A percentile compares a stretch with the other conserved stretches of the same genome.
Conservation (phyloP, 306 rosid genomes). For the Sindora glabra region DNA sequence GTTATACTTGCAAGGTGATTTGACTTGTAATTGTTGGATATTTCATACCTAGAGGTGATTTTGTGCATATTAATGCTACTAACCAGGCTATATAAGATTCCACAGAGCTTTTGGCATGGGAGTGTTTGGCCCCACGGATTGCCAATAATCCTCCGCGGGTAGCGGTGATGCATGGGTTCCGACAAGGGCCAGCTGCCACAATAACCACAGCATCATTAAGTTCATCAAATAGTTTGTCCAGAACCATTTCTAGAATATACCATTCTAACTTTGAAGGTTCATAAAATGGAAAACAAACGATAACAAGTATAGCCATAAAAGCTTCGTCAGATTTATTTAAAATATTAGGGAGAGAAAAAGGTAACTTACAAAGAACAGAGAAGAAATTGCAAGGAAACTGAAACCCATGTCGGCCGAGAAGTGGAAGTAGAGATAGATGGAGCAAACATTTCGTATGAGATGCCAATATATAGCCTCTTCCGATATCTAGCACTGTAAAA, state of each 20-base stretch:
- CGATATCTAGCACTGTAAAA: too few relatives aligned
- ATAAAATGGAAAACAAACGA: not conserved
- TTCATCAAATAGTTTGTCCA: not conserved
- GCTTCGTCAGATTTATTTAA: not conserved
- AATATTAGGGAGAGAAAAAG: not conserved
- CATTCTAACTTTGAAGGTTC: not conserved
- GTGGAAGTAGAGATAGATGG: conserved; percentile 13
- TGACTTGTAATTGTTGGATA: too few relatives aligned
- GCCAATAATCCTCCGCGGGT: conserved; percentile 3
- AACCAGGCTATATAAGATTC: not conserved
- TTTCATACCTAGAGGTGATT: not conserved
- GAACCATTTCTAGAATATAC: not conserved
- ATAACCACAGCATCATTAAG: not conserved
- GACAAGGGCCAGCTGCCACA: not conserved
- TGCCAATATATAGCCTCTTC: too few relatives aligned
- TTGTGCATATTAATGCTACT: not conserved
- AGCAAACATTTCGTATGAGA: too few relatives aligned
- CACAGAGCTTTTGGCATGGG: not conserved
- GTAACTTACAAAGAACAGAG: not conserved
- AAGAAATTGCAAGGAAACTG: not conserved
- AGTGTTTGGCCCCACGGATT: not conserved
- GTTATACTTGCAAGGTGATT: too few relatives aligned
- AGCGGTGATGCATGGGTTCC: not conserved
- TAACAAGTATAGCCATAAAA: not conserved
- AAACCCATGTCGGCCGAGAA: conserved; percentile 25